Conservation (phyloP, 345 rosid genomes). For the Eucalyptus sp. region DNA sequence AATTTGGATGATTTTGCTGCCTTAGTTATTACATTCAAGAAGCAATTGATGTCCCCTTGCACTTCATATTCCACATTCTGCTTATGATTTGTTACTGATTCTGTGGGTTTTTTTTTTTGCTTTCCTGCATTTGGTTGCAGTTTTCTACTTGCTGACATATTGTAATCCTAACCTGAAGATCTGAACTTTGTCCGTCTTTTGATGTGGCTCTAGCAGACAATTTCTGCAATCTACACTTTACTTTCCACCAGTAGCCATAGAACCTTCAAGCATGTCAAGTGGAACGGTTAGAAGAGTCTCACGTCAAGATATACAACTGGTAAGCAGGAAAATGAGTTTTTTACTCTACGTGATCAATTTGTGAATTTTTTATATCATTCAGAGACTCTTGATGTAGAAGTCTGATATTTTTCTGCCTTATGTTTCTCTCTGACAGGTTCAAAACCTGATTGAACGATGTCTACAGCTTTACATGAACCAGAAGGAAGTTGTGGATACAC, state of each 20-base stretch:
- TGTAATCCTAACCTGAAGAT: background rate
- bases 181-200: background rate
- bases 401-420: background rate
- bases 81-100: background rate
- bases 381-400: background rate
- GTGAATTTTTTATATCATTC: background rate
- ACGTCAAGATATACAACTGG: constrained; percentile 84
- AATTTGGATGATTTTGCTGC: background rate
- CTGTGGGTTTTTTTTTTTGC: background rate
- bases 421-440: constrained; percentile 50
- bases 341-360: background rate
- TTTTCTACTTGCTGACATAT: background rate
- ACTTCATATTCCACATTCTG: background rate
- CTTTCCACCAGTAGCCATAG: background rate
- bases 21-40: background rate
- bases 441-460: constrained; percentile 89
- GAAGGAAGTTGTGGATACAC: constrained; percentile 88
- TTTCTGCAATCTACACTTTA: background rate
- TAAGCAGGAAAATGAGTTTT: constrained; percentile 14
- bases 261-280: constrained; percentile 46
- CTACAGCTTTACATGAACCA: constrained; percentile 94
- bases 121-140: background rate
- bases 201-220: background rate
- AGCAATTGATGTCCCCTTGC: background rate
- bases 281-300: constrained; percentile 73